phyloP scores from a whole-genome alignment of 768 basidiomycete genomes.

The Leccinum pellstonianum region DNA sequence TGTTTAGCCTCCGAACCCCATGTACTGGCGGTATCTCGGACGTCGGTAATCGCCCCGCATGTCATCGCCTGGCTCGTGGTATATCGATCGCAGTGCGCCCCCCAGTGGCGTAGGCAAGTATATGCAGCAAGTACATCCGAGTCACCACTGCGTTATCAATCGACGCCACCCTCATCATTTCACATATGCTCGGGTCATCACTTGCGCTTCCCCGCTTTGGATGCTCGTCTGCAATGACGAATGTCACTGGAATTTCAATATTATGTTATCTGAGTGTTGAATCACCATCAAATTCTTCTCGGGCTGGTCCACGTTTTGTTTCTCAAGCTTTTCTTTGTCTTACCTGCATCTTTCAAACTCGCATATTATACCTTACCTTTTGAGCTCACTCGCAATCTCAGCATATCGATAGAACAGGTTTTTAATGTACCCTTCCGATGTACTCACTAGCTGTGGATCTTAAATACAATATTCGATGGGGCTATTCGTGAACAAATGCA shows the following conservation, averaged over 20 bases:
- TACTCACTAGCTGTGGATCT: constrained; percentile 23
- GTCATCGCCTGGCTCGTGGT: constrained; percentile 5
- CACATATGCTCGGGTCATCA: constrained; percentile 6
- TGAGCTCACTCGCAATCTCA: constrained; percentile 17
- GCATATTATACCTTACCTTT: constrained; percentile 27
- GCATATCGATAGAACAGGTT: constrained; percentile 28
- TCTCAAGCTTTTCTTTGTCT: not conserved
- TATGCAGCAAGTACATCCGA: not conserved
- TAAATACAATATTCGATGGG: constrained; percentile 17
- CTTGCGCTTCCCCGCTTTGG: constrained; percentile 7
- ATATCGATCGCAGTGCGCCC: constrained; percentile 2
- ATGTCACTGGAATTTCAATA: constrained; percentile 6
- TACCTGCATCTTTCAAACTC: constrained; percentile 10
- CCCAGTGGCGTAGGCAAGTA: not conserved
- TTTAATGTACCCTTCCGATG: constrained; percentile 27
- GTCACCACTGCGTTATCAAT: constrained; percentile 3
- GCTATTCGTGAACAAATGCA: constrained; percentile 12
- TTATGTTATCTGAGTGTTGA: constrained; percentile 7
- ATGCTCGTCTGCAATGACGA: constrained; percentile 4
- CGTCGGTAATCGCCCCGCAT: constrained; percentile 32
- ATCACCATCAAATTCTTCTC: constrained; percentile 8
- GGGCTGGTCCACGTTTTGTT: constrained; percentile 23
- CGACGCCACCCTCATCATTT: constrained; percentile 6
- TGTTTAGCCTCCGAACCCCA: constrained; percentile 40
- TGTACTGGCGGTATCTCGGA: constrained; percentile 50